phyloP scores from a whole-genome alignment of 2,329 filamentous ascomycete genomes.

The Cladosporium sphaerospermum region DNA sequence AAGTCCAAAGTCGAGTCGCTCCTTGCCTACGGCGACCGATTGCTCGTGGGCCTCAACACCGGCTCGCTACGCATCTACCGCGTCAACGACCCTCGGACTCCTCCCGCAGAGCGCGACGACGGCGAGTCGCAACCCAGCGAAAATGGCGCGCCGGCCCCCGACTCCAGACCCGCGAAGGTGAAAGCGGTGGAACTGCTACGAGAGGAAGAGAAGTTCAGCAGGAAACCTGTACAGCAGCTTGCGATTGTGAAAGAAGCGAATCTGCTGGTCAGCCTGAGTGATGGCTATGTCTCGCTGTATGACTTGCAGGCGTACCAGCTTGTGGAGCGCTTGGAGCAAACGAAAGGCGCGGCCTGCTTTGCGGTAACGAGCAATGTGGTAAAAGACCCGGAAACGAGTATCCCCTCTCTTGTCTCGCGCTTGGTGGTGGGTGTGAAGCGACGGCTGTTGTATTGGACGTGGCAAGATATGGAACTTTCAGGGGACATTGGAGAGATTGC shows the following conservation, averaged over 20 bases:
- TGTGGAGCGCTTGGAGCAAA: constrained; percentile 72
- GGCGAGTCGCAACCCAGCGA: constrained; percentile 25
- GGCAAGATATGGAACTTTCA: constrained; percentile 87
- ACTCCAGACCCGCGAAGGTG: constrained; percentile 31
- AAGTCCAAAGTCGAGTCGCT: constrained; percentile 97
- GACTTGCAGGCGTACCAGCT: constrained; percentile 80
- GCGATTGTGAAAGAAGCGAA: constrained; percentile 94
- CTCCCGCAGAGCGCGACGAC: constrained; percentile 26
- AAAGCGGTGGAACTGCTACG: constrained; percentile 72
- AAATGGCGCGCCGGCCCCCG: constrained; percentile 37
- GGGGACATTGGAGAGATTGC: constrained; percentile 69
- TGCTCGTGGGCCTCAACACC: constrained; percentile 86
- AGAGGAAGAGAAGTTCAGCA: constrained; percentile 91
- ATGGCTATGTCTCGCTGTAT: constrained; percentile 82
- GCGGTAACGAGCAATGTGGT: constrained; percentile 94
- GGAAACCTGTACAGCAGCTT: constrained; percentile 83
- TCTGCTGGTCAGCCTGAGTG: constrained; percentile 83
- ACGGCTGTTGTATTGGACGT: constrained; percentile 83
- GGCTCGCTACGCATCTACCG: constrained; percentile 86
- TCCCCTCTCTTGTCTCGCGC: constrained; percentile 86
- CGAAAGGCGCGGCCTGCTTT: constrained; percentile 83
- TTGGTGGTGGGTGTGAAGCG: constrained; percentile 91
- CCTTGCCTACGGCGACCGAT: constrained; percentile 82
- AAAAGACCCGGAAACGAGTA: constrained; percentile 77
- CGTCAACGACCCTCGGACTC: constrained; percentile 60